Evolutionary conservation across 2,329 filamentous ascomycete genomes (phyloP).

Genomic region (Colletotrichum australisinense): DNA sequence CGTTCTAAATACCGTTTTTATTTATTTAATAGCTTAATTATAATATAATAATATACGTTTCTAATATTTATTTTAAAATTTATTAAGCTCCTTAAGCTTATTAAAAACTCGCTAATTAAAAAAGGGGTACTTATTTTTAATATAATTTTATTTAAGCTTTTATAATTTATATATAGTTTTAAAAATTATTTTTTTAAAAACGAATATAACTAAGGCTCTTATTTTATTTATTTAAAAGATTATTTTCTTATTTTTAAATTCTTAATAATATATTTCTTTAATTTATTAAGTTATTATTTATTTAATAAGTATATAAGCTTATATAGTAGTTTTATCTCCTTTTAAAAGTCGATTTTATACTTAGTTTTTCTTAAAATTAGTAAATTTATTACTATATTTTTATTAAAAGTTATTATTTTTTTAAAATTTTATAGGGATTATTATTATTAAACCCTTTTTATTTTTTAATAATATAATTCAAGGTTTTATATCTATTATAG

Average conservation of each 20-base stretch:
- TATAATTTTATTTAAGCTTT: no score
- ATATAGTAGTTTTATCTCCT: background rate
- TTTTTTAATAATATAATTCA: no score
- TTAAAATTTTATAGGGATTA: no score
- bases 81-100: no score
- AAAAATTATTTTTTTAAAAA: background rate
- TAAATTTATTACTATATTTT: background rate
- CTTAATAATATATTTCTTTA: background rate
- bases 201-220: background rate
- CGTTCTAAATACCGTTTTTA: background rate
- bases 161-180: background rate
- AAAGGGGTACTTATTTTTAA: no score
- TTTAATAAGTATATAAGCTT: no score
- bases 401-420: background rate
- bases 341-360: background rate
- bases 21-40: no score
- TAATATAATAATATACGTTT: no score
- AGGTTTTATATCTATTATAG: no score
- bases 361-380: background rate
- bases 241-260: background rate
- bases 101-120: no score
- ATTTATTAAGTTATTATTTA: background rate
- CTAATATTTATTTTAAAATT: no score
- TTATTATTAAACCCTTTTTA: no score
- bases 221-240: background rate